Evolutionary conservation across 805 yeast species (phyloP), one percentile per base, ranked within the genome.

Genomic region (Kodamaea fukazawae): DNA sequence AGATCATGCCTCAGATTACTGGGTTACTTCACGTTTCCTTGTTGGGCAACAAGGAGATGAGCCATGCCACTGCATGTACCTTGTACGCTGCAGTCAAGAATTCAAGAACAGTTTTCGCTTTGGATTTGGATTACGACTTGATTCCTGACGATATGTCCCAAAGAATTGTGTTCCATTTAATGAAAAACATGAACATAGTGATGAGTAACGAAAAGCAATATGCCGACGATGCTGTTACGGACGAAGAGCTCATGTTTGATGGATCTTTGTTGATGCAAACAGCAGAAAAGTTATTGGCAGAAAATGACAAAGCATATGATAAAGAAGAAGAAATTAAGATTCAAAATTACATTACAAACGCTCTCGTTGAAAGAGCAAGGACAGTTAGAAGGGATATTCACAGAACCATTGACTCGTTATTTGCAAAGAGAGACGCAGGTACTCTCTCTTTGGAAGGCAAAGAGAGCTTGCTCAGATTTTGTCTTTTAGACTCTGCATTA

Each of bases 241-340:
- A 72, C 14, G 72, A 68, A 55, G 91, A 85, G 47, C 66, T 85
- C 35, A 71, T 85, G 58, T 83, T 81, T 56, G 91, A 84, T 61
- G 93, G 91, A 4, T 75, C 88, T 0, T 63, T 85, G 41, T 68
- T 85, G 35, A 81, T 87, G 51, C 83, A 82, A 56, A 76, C 87
- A 2, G 91, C 90, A 0, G 88, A 81, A 45, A 76, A 78, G 43
- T 59, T 85, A 40, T 59, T 85, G 40, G 76, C 69, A 27, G 35
- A 40, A 9, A 37, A 37, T 18, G 38, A 44, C 6, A 38, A 38
- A 32, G 31, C 34, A 15, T 36, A 28, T 27, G 61, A 55, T 31
- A 63, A 56, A 29, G 43, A 54, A 29, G 69, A 61, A 25, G 71
- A 70, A 38, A 45, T 55, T 20, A 65, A 67, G 42, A 52, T 69